These are phyloP conservation scores for Globisporangium nagaii DNA, from an alignment of 352 stramenopile genomes.

Conservation along the genomic window DNA sequence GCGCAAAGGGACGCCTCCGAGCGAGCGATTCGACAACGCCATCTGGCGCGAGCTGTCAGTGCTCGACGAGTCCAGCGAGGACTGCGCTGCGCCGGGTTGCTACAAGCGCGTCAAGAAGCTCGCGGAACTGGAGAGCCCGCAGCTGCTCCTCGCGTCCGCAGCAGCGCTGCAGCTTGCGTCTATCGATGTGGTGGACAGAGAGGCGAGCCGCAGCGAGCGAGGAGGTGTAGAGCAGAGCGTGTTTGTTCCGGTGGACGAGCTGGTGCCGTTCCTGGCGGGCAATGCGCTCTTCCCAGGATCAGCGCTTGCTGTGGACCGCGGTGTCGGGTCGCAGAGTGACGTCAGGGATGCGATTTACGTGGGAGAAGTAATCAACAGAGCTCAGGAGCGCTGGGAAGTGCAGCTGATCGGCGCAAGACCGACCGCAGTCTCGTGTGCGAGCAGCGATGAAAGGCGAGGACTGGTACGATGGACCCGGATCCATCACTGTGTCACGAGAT, in stretches of 20 bases:
- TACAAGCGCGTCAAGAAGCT: slow-evolving; percentile 51
- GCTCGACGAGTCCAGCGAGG: slow-evolving; percentile 47
- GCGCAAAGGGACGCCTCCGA: slow-evolving; percentile 26
- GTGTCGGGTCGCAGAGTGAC: slow-evolving; percentile 70
- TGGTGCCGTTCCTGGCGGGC: slow-evolving; percentile 57
- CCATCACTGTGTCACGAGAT: no score
- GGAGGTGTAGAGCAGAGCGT: slow-evolving; percentile 9
- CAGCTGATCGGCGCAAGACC: slow-evolving; percentile 95
- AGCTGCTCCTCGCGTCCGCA: slow-evolving; percentile 50
- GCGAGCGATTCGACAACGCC: slow-evolving; percentile 46
- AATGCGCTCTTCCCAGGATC: slow-evolving; percentile 73
- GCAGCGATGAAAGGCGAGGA: slow-evolving; percentile 92
- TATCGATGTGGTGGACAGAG: slow-evolving; percentile 28
- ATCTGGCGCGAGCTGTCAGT: slow-evolving; percentile 61
- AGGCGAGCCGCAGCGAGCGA: neutral
- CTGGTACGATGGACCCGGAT: slow-evolving; percentile 22
- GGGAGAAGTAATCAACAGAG: slow-evolving; percentile 64
- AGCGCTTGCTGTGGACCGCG: slow-evolving; percentile 40
- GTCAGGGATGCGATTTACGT: slow-evolving; percentile 89
- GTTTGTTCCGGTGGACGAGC: slow-evolving; percentile 27
- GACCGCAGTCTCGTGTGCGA: slow-evolving; percentile 92
- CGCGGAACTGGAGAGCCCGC: slow-evolving; percentile 47
- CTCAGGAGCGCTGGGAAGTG: slow-evolving; percentile 85
- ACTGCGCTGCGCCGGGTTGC: slow-evolving; percentile 43
- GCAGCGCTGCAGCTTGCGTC: slow-evolving; percentile 50